A percentile compares a stretch with the other conserved stretches of the same genome.
Conservation (phyloP, 768 basidiomycete genomes). For the Tricholoma furcatifolium region DNA sequence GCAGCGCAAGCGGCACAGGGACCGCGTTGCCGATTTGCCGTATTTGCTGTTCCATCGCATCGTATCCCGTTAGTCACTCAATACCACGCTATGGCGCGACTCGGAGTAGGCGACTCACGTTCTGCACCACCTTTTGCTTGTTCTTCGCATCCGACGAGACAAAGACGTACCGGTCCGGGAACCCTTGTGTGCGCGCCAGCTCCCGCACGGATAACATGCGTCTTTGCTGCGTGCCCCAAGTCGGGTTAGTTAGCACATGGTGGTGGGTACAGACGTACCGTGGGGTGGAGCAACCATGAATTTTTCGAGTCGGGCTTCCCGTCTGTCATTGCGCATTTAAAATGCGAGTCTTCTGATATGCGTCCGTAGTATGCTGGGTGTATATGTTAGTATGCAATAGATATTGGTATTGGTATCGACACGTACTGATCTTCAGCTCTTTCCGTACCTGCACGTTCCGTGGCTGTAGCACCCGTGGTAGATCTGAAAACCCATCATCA, state of each 20-base stretch:
- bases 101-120: slow-evolving; percentile 41
- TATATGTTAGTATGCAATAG: background rate
- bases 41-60: slow-evolving; percentile 52
- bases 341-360: slow-evolving; percentile 48
- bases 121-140: slow-evolving; percentile 35
- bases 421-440: slow-evolving; percentile 15
- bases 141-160: slow-evolving; percentile 38
- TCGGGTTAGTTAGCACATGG: too few species aligned
- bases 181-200: slow-evolving; percentile 74
- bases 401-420: background rate
- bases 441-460: slow-evolving; percentile 24
- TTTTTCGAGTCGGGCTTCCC: slow-evolving; percentile 51
- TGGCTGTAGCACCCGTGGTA: slow-evolving; percentile 40
- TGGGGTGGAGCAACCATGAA: slow-evolving; percentile 42
- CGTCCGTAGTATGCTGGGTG: slow-evolving; percentile 53
- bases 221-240: too few species aligned
- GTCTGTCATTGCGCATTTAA: slow-evolving; percentile 64
- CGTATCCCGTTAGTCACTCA: background rate
- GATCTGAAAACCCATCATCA: slow-evolving; percentile 28
- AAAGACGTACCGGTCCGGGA: slow-evolving; percentile 71
- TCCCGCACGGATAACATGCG: slow-evolving; percentile 67
- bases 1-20: slow-evolving; percentile 65
- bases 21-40: slow-evolving; percentile 82
- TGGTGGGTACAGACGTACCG: slow-evolving; percentile 29
- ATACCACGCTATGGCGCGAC: too few species aligned